A percentile compares a stretch with the other conserved stretches of the same genome.
Evolutionary conservation across 495 filamentous ascomycete genomes (phyloP).

Genomic region (Penicillium manginii): DNA sequence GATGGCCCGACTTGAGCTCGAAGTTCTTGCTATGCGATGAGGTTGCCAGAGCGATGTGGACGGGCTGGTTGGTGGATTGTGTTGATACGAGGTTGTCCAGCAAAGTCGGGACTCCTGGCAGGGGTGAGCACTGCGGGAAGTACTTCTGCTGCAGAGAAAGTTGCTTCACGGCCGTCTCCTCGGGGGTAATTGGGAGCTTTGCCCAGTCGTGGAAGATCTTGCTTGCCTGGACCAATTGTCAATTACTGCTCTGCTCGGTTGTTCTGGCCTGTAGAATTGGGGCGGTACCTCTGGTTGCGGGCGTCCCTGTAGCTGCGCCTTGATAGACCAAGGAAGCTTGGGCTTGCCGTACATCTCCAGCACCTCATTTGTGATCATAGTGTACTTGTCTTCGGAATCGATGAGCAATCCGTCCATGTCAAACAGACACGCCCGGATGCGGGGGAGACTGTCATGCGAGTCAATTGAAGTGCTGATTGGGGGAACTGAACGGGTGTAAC

Average conservation of each 20-base stretch:
- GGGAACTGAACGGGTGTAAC: neutral
- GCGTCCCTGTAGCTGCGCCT: constrained; percentile 93
- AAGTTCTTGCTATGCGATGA: constrained; percentile 74
- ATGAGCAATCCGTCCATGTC: constrained; percentile 98
- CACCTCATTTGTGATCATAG: constrained; percentile 76
- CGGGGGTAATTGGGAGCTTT: constrained; percentile 72
- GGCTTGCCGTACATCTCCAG: constrained; percentile 74
- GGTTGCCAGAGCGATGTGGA: constrained; percentile 87
- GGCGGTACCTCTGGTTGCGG: constrained; percentile 66
- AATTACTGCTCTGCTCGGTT: neutral
- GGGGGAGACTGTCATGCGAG: constrained; percentile 59
- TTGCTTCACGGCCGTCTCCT: constrained; percentile 64
- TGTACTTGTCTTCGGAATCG: constrained; percentile 93
- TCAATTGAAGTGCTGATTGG: constrained; percentile 9
- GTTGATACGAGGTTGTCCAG: constrained; percentile 56
- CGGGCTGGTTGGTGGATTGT: constrained; percentile 46
- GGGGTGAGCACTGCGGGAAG: constrained; percentile 73
- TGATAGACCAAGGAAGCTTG: constrained; percentile 85
- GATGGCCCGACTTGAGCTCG: constrained; percentile 76
- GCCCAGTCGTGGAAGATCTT: constrained; percentile 82
- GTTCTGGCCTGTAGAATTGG: neutral
- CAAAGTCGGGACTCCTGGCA: constrained; percentile 77
- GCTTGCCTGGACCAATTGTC: constrained; percentile 25
- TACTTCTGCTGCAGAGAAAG: constrained; percentile 63
- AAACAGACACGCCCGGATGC: constrained; percentile 91